Evolutionary conservation across 2,329 filamentous ascomycete species (phyloP).

Genomic region (Colletotrichum sp.): DNA sequence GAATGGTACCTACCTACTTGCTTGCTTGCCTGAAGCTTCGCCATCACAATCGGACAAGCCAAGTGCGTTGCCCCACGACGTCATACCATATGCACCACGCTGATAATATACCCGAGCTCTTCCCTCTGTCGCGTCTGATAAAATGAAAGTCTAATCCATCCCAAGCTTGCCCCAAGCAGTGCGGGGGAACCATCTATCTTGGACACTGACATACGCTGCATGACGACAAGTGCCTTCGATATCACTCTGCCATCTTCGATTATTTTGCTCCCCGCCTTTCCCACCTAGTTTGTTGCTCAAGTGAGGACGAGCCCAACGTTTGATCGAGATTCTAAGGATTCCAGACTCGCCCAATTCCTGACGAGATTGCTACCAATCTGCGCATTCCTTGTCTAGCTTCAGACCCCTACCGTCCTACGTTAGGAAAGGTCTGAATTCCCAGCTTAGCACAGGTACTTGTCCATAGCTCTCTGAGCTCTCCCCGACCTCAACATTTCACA

Average conservation of each 20-base stretch:
- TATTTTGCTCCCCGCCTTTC: background rate
- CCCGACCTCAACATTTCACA: constrained; percentile 18
- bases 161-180: constrained; percentile 3
- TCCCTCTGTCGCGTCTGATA: background rate
- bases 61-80: constrained; percentile 20
- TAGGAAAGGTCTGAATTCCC: constrained; percentile 16
- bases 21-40: background rate
- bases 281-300: background rate
- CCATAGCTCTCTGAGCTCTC: constrained; percentile 5
- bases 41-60: background rate
- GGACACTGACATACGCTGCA: background rate
- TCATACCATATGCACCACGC: constrained; percentile 9
- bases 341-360: constrained; percentile 7
- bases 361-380: constrained; percentile 19
- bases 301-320: background rate
- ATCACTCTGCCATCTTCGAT: background rate
- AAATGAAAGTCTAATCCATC: constrained; percentile 1
- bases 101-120: constrained; percentile 8
- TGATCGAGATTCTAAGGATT: constrained; percentile 2
- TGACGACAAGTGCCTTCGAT: background rate
- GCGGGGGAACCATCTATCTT: background rate
- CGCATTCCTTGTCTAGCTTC: constrained; percentile 18
- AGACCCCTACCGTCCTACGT: constrained; percentile 18
- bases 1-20: background rate
- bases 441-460: constrained; percentile 6